Evolutionary conservation across 345 rosid species (phyloP).

Genomic region (Odontarrhena argentea): DNA sequence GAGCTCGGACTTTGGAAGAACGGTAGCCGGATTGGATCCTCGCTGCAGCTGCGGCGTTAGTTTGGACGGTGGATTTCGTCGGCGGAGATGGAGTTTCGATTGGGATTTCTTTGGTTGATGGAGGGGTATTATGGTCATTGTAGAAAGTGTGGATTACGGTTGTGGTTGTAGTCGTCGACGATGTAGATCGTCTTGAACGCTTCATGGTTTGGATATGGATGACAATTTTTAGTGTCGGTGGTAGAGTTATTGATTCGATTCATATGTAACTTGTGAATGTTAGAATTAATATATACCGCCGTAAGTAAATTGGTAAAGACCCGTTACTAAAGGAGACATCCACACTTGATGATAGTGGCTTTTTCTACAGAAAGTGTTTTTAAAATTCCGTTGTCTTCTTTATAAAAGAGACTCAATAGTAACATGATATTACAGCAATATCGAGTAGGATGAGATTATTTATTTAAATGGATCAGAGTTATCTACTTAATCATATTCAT

Average conservation of each 20-base stretch:
- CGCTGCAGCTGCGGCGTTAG: constrained; percentile 48
- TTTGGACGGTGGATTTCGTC: constrained; percentile 36
- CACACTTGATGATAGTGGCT: constrained; percentile 24
- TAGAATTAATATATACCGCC: not conserved
- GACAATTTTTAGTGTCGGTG: constrained; percentile 22
- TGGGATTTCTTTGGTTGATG: constrained; percentile 43
- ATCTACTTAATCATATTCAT: constrained; percentile 23
- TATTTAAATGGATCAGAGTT: constrained; percentile 13
- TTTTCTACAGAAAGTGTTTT: not conserved
- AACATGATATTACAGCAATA: constrained; percentile 19
- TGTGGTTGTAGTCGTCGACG: constrained; percentile 42
- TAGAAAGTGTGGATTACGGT: constrained; percentile 47
- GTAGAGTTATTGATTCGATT: constrained; percentile 12
- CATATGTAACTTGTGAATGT: not conserved
- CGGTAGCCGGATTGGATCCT: constrained; percentile 76
- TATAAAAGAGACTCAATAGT: constrained; percentile 8
- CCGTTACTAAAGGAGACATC: constrained; percentile 32
- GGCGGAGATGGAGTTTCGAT: constrained; percentile 33
- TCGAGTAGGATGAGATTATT: constrained; percentile 1
- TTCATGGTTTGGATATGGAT: constrained; percentile 37
- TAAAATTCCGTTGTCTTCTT: constrained; percentile 28
- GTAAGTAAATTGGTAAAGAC: not conserved
- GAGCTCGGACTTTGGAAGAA: constrained; percentile 55
- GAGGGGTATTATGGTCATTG: constrained; percentile 44
- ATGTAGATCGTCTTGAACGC: constrained; percentile 42